A percentile compares a stretch with the other conserved stretches of the same genome.
Conservation (phyloP, 345 rosid species). For the Turnera subulata region DNA sequence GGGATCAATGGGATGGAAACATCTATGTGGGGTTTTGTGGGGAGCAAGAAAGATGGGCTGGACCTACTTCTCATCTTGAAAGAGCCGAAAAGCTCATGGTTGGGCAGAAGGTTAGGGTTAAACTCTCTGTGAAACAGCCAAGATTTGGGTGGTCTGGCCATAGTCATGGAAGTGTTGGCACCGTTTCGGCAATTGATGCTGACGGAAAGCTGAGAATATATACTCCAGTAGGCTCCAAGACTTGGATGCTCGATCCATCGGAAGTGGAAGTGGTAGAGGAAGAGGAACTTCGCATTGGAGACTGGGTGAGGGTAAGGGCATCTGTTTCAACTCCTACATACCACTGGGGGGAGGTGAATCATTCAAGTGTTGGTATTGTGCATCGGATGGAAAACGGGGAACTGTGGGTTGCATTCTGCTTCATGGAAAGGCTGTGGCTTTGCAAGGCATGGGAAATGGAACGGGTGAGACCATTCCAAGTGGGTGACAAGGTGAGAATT, state of each 20-base stretch:
- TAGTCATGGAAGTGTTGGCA: slow-evolving; percentile 71
- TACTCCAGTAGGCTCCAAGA: slow-evolving; percentile 82
- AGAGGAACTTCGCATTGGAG: slow-evolving; percentile 74
- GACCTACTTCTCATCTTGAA: slow-evolving; percentile 65
- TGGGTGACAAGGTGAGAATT: slow-evolving; percentile 73
- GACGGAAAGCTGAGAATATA: slow-evolving; percentile 93
- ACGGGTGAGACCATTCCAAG: slow-evolving; percentile 57
- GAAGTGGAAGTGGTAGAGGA: slow-evolving; percentile 84
- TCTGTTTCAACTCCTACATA: slow-evolving; percentile 65
- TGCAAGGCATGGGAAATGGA: slow-evolving; percentile 89
- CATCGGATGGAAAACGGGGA: slow-evolving; percentile 84
- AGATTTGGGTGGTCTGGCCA: slow-evolving; percentile 97
- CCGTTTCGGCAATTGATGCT: slow-evolving; percentile 80
- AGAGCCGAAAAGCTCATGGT: slow-evolving; percentile 50
- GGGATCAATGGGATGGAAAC: slow-evolving; percentile 81
- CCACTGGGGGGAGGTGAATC: slow-evolving; percentile 97
- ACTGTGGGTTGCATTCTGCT: slow-evolving; percentile 82
- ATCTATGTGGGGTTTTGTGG: slow-evolving; percentile 75
- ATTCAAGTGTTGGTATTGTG: slow-evolving; percentile 85
- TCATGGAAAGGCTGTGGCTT: slow-evolving; percentile 87
- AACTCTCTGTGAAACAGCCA: slow-evolving; percentile 77
- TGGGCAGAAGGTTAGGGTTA: slow-evolving; percentile 80
- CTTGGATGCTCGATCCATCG: slow-evolving; percentile 96
- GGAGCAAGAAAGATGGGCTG: slow-evolving; percentile 93
- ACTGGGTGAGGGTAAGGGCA: slow-evolving; percentile 77